A percentile compares a stretch with the other conserved stretches of the same genome.
phyloP scores from a whole-genome alignment of 306 rosid genomes.

The Cucurbita moschata region DNA sequence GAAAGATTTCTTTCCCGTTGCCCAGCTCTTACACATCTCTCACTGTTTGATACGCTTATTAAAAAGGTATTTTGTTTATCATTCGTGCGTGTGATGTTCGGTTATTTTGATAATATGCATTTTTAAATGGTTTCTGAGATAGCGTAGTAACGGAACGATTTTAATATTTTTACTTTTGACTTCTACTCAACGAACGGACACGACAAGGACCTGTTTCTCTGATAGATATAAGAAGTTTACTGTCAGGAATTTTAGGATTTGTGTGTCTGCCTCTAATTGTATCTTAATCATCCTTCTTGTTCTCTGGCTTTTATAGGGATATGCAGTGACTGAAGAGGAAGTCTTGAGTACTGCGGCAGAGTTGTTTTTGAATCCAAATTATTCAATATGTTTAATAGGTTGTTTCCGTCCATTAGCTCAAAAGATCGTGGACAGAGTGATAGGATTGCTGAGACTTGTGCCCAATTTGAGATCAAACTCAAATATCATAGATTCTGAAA shows the following conservation, averaged over 20 bases:
- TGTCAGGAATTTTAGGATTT: background rate
- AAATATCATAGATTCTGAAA: conserved; percentile 6
- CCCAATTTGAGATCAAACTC: conserved; percentile 44
- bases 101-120: background rate
- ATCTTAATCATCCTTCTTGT: background rate
- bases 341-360: conserved; percentile 38
- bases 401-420: conserved; percentile 52
- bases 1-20: conserved; percentile 55
- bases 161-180: background rate
- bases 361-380: conserved; percentile 50
- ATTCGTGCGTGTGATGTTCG: background rate
- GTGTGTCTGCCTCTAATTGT: background rate
- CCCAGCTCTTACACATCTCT: conserved; percentile 41
- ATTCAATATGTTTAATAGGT: conserved; percentile 53
- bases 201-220: background rate
- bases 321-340: conserved; percentile 41
- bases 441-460: conserved; percentile 41
- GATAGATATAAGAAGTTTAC: background rate
- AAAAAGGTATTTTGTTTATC: conserved; percentile 26
- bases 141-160: background rate
- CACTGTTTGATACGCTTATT: conserved; percentile 17
- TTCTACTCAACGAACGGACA: background rate
- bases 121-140: background rate
- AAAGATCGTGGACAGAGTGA: conserved; percentile 38
- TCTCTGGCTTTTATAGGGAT: conserved; percentile 26